Percentiles rank a stretch among this genome's conserved stretches.
These are phyloP conservation scores for Prototheca wickerhamii DNA, from an alignment of 163 green algal genomes.

Conservation along the genomic window DNA sequence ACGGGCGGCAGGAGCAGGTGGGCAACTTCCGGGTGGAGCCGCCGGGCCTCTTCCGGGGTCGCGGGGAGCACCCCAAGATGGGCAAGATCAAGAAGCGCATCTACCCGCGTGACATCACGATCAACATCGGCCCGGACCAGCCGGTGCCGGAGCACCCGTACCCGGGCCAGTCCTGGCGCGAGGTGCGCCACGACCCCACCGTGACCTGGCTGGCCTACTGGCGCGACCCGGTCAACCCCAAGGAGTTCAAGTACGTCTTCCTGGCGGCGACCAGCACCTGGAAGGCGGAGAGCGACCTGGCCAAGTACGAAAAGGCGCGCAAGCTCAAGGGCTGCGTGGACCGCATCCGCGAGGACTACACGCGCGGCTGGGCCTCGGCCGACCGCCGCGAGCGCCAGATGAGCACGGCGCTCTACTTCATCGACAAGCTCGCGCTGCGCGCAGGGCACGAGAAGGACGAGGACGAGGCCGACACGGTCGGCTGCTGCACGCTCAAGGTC, in stretches of 20 bases:
- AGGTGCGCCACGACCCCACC: slow-evolving; percentile 82
- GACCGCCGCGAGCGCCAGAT: slow-evolving; percentile 68
- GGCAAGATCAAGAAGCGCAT: slow-evolving; percentile 92
- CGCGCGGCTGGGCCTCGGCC: slow-evolving; percentile 51
- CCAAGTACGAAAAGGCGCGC: slow-evolving; percentile 96
- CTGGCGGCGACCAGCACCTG: slow-evolving; percentile 84
- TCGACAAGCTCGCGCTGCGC: slow-evolving; percentile 94
- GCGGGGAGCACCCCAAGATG: slow-evolving; percentile 98
- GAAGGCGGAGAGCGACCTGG: slow-evolving; percentile 85
- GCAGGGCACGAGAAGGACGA: slow-evolving; percentile 98
- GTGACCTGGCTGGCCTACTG: slow-evolving; percentile 97
- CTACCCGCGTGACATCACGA: slow-evolving; percentile 90
- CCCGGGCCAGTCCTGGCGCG: slow-evolving; percentile 67
- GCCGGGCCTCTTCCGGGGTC: slow-evolving; percentile 91
- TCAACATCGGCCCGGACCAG: slow-evolving; percentile 89
- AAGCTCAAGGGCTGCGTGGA: slow-evolving; percentile 75
- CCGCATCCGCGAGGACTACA: slow-evolving; percentile 59
- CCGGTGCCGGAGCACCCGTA: slow-evolving; percentile 82
- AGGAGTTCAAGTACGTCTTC: slow-evolving; percentile 97
- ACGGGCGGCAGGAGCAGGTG: slow-evolving; percentile 82
- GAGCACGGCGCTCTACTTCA: slow-evolving; percentile 90
- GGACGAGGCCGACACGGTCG: slow-evolving; percentile 98
- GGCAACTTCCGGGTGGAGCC: slow-evolving; percentile 98
- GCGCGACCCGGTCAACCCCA: slow-evolving; percentile 88
- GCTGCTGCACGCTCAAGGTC: slow-evolving; percentile 95